Evolutionary conservation across 495 filamentous ascomycete species (phyloP), one percentile per base, ranked within the genome.

Genomic region (Aspergillus steynii): DNA sequence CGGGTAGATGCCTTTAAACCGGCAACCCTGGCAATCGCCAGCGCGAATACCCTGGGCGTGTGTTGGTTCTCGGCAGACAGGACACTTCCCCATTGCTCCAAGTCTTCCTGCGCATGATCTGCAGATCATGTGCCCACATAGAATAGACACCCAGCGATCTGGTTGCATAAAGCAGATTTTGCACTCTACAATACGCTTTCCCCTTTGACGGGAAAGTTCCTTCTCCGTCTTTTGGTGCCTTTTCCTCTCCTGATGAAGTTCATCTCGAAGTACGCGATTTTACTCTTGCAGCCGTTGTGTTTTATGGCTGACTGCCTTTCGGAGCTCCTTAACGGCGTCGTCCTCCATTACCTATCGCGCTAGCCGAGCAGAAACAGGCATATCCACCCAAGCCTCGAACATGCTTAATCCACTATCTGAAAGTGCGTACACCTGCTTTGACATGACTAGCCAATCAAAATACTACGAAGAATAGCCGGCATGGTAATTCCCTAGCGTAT

Each of bases 101-200:
- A 50, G 48, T 10, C 48, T 50, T 25, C 20, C 48, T 25, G 48
- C 48, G 20, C 48, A 50, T 50, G 48, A 50, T 25, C 26, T 50
- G 48, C 48, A 50, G 48, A 50, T 25, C 48, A 50, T 50, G 48
- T 50, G 48, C 48, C 48, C 48, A 50, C 48, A 50, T 50, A 10
- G 48, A 50, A 25, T 50, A 12, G 26, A 10, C 48, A 25, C 48
- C 48, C 48, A 50, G 48, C 26, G 20, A 50, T 50, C 48, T 50
- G 48, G 48, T 25, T 50, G 48, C 20, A 25, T 50, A 50, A n/a
- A 50, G 20, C 48, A 50, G 20, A 50, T 50, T 25, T 50, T 50
- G 48, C 48, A 50, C 48, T 50, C 48, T 50, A 50, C 6, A 50
- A 50, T 50, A 50, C 48, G 48, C 48, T 50, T 50, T 50, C 26